These are phyloP conservation scores for Kuraishia ogatae DNA, from an alignment of 805 yeast species.

Conservation along the genomic window DNA sequence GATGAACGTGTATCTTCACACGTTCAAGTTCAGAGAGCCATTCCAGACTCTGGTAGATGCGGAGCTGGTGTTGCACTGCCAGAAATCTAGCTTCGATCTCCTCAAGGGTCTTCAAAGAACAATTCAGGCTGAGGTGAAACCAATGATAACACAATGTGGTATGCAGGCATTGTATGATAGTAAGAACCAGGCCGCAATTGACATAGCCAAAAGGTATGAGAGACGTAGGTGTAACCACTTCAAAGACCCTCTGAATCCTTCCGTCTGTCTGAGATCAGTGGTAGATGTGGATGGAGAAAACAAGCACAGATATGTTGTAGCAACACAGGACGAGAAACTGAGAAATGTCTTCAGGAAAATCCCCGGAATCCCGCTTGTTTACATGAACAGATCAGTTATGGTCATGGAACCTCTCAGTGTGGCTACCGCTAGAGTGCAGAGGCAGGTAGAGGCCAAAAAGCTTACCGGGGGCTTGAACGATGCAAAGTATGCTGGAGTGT, in stretches of 20 bases:
- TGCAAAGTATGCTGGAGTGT: constrained; percentile 38
- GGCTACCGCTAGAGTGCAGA: constrained; percentile 47
- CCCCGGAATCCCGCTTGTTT: constrained; percentile 87
- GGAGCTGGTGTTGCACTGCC: constrained; percentile 58
- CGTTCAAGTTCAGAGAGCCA: constrained; percentile 91
- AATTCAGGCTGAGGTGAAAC: constrained; percentile 77
- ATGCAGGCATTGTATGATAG: constrained; percentile 76
- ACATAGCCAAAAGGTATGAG: constrained; percentile 73
- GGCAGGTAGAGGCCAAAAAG: constrained; percentile 52
- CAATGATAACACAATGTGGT: constrained; percentile 93
- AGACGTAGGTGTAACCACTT: constrained; percentile 86
- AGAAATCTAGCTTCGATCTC: constrained; percentile 65
- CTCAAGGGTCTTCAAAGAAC: constrained; percentile 74
- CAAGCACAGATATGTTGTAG: constrained; percentile 87
- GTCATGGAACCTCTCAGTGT: constrained; percentile 88
- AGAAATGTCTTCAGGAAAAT: constrained; percentile 61
- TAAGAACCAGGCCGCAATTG: constrained; percentile 68
- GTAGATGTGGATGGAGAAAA: constrained; percentile 67
- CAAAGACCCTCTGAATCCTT: constrained; percentile 36
- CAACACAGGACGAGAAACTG: constrained; percentile 67
- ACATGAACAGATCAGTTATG: constrained; percentile 87
- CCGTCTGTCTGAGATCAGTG: constrained; percentile 69
- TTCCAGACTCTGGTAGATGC: constrained; percentile 87
- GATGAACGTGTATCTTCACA: constrained; percentile 73
- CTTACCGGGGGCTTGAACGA: constrained; percentile 75